Evolutionary conservation across 2,329 filamentous ascomycete species (phyloP), one percentile per base, ranked within the genome.

Genomic region (Colletotrichum theobromicola): DNA sequence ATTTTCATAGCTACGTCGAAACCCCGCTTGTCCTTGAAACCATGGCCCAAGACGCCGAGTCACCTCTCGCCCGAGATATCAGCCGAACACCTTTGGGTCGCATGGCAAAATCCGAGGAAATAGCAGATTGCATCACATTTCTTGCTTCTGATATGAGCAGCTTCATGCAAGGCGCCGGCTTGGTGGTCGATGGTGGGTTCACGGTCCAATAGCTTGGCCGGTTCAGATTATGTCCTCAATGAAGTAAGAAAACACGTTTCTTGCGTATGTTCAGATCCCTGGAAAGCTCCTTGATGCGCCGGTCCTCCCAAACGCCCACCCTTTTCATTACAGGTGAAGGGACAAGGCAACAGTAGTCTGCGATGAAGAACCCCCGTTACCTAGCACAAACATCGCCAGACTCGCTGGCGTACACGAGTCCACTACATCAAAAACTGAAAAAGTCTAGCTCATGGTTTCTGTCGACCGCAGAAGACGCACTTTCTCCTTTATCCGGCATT

Each of bases 41-140:
- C 30, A 80, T 79, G 69, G 79, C 80, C 57, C 58, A 76, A 8
- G 74, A 76, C 12, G 58, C 77, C 5, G 81, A 78, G 18, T 77
- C 79, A 13, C 81, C 82, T 7, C 81, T 87, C 74, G 79, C 78
- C 37, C 77, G 70, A 3, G 86, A 88, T 65, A 81, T 89, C 24
- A 79, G 81, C 2, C 85, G 84, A 72, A 88, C 87, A 5, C 87
- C 89, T 0, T 76, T 90, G 61, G 81, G 83, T n/a, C 84, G 89
- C 10, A 79, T 90, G 35, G 88, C 83, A 0, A 79, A 80, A 24
- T 82, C 86, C 18, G 88, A 90, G 28, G 90, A 92, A 80, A 86
- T 91, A 75, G 88, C 87, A 1, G 88, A 91, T 76, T 82, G 84
- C 35, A 86, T 90, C 30, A 81, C 87, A 0, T 89, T 89, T 71